Evolutionary conservation across 306 rosid species (phyloP).

Genomic region (Ormosia semicastrata): DNA sequence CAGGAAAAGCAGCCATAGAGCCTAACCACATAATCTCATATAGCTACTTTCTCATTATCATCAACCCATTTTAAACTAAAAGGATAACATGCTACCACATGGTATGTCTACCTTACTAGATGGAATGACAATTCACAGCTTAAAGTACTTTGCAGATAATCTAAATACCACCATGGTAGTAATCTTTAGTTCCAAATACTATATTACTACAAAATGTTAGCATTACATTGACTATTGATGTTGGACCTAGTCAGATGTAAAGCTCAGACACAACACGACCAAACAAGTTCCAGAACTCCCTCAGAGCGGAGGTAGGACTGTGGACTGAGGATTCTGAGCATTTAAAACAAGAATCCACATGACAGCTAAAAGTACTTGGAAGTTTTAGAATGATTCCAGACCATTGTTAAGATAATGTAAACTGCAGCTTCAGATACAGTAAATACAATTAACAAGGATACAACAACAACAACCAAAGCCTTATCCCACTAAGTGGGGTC

Average conservation of each 20-base stretch:
- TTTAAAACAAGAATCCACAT: neutral
- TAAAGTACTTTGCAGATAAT: neutral
- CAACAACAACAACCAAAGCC: too few relatives aligned
- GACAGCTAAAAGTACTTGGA: neutral
- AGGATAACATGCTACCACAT: slow-evolving; percentile 1
- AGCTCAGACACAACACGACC: neutral
- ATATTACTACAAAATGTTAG: neutral
- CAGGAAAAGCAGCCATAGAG: neutral
- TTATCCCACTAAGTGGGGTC: neutral
- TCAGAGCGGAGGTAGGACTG: neutral
- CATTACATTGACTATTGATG: neutral
- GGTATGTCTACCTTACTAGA: neutral
- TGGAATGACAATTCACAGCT: neutral
- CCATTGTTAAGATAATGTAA: too few relatives aligned
- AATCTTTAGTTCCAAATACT: neutral
- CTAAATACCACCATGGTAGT: neutral
- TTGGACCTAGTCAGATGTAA: neutral
- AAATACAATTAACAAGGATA: too few relatives aligned
- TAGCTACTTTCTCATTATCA: neutral
- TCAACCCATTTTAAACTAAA: neutral
- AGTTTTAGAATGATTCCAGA: too few relatives aligned
- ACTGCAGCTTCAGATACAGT: too few relatives aligned
- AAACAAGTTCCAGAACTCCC: neutral
- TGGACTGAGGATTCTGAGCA: neutral
- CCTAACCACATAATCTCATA: neutral